Base-by-base conservation (phyloP, 805 yeast species). In the Myxozyma melibiosi region DNA sequence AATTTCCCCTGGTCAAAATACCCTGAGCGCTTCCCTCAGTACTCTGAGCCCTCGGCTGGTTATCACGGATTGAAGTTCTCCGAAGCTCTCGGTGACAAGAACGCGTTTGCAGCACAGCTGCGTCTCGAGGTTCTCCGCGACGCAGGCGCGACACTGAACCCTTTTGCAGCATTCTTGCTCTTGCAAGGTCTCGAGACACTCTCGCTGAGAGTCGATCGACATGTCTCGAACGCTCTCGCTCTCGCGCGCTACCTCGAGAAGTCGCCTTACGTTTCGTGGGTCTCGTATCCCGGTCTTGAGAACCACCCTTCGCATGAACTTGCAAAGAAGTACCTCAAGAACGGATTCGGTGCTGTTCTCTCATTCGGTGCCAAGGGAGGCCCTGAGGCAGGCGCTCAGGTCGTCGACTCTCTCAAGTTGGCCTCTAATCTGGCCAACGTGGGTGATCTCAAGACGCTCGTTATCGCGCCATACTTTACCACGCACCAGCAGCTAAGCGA, bases 361-460 rank as follows among this genome's bases (percentile, higher is more conserved):
- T 86, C 97, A 1, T 85, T 94, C 68, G 97, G 96, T 68, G 96
- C 91, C 58, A 88, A 90, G 73, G 74, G 81, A 20, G 76, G 76
- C 65, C 68, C 71, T n/a, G 77, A 78, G 58, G 85, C 84, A 62
- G 88, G 87, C 77, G 91, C 92, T 53, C 80, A 78, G 66, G 89
- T 90, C 59, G 96, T 89, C 59, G 96, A 91, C 73, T 76, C 75
- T 66, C 82, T 94, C 73, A 82, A 89, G 74, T 75, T 94, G 56
- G 95, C 96, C 55, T 86, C 96, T 31, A 88, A 90, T 77, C 83
- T 94, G 71, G 98, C 99, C 48, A 92, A 92, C 69, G 97, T 92
- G 57, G 99, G 99, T 71, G 99, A 92, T 70, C 85, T 92, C 49
- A 94, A 92, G 78, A 89, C 98, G 43, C 80, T 92, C 71, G 96